Conservation (phyloP, 441 rosid genomes). For the Kokia cookei region DNA sequence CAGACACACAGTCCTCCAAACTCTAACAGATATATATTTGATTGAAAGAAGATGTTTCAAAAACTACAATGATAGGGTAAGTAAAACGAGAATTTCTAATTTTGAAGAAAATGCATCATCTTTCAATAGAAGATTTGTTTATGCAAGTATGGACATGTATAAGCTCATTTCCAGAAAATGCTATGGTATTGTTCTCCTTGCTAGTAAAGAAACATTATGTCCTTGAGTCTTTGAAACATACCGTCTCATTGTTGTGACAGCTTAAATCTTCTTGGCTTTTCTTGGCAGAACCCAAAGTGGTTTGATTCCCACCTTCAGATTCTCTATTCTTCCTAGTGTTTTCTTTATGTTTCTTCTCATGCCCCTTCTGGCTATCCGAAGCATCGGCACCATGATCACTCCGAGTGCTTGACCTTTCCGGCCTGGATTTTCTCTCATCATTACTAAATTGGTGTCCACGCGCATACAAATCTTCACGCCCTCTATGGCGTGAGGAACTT, state of each 20-base stretch:
- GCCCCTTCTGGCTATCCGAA: conserved; percentile 55
- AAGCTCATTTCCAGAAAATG: conserved; percentile 13
- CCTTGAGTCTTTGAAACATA: conserved; percentile 46
- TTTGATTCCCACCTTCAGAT: conserved; percentile 51
- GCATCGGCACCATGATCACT: conserved; percentile 41
- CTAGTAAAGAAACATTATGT: conserved; percentile 16
- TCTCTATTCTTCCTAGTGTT: conserved; percentile 63
- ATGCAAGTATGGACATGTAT: conserved; percentile 4
- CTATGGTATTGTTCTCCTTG: background rate
- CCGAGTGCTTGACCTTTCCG: conserved; percentile 57
- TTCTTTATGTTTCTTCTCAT: conserved; percentile 70
- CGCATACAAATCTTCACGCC: conserved; percentile 53
- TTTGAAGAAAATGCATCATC: background rate
- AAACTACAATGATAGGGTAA: background rate
- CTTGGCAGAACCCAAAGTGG: conserved; percentile 36
- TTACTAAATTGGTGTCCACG: conserved; percentile 41
- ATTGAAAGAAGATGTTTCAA: background rate
- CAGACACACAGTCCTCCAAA: background rate
- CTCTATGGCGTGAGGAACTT: conserved; percentile 50
- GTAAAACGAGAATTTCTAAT: background rate
- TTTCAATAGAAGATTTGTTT: background rate
- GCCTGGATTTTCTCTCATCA: conserved; percentile 79
- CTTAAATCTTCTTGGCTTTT: conserved; percentile 64
- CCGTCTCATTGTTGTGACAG: conserved; percentile 60
- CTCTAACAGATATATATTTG: background rate